These are phyloP conservation scores for Bothriochloa decipiens DNA, from an alignment of 176 grass and related monocot species.

Conservation along the genomic window DNA sequence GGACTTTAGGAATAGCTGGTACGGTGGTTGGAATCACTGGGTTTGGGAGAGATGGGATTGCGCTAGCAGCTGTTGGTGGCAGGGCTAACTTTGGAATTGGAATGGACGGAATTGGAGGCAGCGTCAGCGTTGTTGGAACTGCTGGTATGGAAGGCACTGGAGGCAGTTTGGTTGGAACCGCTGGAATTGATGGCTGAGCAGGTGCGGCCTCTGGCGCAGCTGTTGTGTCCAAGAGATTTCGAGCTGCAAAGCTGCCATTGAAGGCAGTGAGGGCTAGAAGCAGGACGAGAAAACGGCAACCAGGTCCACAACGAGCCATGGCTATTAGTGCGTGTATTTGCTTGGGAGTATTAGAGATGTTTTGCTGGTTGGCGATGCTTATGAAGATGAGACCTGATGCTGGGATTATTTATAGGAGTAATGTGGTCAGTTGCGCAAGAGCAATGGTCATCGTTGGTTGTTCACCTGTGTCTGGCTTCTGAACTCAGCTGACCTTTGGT, in stretches of 20 bases:
- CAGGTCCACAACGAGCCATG: slow-evolving; percentile 52
- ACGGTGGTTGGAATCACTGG: no score
- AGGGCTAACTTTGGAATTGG: no score
- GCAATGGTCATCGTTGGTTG: slow-evolving; percentile 29
- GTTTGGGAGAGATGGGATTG: no score
- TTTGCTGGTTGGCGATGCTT: slow-evolving; percentile 3
- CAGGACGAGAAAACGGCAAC: slow-evolving; percentile 51
- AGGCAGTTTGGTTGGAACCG: slow-evolving; percentile 50
- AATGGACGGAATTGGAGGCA: slow-evolving; percentile 64
- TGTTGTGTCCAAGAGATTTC: slow-evolving; percentile 68
- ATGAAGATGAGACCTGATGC: slow-evolving; percentile 15
- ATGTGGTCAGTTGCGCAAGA: not conserved
- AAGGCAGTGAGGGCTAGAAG: slow-evolving; percentile 52
- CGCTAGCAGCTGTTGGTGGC: no score
- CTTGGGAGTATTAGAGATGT: slow-evolving; percentile 10
- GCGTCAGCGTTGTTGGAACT: slow-evolving; percentile 56
- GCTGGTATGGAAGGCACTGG: slow-evolving; percentile 49
- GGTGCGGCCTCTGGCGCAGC: slow-evolving; percentile 54
- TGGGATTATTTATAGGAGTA: slow-evolving; percentile 51
- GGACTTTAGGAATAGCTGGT: no score
- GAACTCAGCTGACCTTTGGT: not conserved
- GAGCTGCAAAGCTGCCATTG: slow-evolving; percentile 56
- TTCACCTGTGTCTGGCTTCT: not conserved
- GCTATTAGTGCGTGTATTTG: slow-evolving; percentile 1
- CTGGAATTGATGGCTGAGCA: slow-evolving; percentile 50